Base-by-base conservation (phyloP, 2,329 filamentous ascomycete genomes). In the Cordyceps cicadae region DNA sequence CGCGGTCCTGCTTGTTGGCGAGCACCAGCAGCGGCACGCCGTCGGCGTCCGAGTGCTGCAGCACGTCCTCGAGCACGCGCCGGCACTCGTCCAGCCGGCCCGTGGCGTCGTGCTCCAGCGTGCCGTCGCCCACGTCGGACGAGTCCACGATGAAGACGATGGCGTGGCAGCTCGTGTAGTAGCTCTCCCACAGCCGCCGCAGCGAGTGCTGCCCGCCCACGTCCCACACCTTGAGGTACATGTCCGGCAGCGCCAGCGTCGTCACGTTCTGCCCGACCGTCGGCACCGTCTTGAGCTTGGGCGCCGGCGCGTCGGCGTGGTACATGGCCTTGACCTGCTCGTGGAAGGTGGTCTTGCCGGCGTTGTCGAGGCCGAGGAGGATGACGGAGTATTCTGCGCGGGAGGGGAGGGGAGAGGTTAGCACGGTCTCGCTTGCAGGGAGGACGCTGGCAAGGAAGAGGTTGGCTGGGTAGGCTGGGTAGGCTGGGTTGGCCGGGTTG, bases 221-320 rank as follows among this genome's bases (percentile, higher is more conserved):
- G 72, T 99, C 94, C 94, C 94, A 97, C 68, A 99, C 89, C 79
- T 97, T 96, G 70, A 99, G 81, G 79, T 97, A 97, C 85, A 97
- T 93, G 74, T 96, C 91, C 17, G 91, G 88, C 26, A 97, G 82
- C 24, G 89, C 86, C 71, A 99, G 90, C 52, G 92, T 94, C 64
- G 90, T 89, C 65, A 97, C 92, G 76, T 97, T 97, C 74, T 97
- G 94, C 66, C 94, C 94, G 68, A 97, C 93, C 21, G 94, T 99
- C 32, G 94, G 94, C 8, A 97, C 93, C 50, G 93, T 97, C 72
- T 94, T 92, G 67, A 79, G 85, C 76, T 81, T 92, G 70, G 78
- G 89, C 73, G 77, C 83, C 58, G 79, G 82, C 61, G 76, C 77
- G 64, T 80, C 79, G 50, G 85, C 81, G 64, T 86, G 81, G 81